A percentile compares a stretch with the other conserved stretches of the same genome.
phyloP scores from a whole-genome alignment of 2,329 filamentous ascomycete species.

The Amesomyces nigricolor region DNA sequence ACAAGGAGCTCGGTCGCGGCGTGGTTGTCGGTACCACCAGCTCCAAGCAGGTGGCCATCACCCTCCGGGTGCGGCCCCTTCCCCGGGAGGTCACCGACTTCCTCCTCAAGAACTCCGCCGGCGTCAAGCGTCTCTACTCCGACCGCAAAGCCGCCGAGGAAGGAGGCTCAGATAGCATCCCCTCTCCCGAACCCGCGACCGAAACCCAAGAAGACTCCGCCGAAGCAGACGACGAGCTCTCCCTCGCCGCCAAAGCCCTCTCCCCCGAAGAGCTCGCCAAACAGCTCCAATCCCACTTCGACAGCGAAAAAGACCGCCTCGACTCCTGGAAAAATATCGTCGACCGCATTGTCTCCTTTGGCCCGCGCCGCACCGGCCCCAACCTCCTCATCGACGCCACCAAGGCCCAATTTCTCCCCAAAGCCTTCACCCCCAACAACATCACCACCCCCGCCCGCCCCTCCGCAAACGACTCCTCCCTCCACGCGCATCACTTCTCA shows the following conservation, averaged over 20 bases:
- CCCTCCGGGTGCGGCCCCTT: constrained; percentile 71
- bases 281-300: constrained; percentile 63
- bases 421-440: constrained; percentile 52
- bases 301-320: constrained; percentile 59
- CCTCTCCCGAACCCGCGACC: constrained; percentile 22
- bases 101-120: constrained; percentile 69
- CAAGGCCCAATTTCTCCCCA: constrained; percentile 61
- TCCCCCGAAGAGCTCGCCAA: constrained; percentile 71
- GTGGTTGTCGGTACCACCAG: constrained; percentile 68
- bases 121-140: constrained; percentile 73
- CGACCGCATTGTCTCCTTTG: constrained; percentile 83
- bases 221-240: constrained; percentile 49
- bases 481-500: constrained; percentile 63
- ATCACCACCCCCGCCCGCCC: constrained; percentile 26
- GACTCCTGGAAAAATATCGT: constrained; percentile 73
- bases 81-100: constrained; percentile 78
- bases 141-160: constrained; percentile 55
- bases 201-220: constrained; percentile 39
- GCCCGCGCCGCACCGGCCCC: constrained; percentile 75
- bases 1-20: constrained; percentile 81
- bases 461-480: constrained; percentile 40
- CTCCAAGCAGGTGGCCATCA: constrained; percentile 79
- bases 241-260: constrained; percentile 53
- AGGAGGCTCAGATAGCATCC: not conserved
- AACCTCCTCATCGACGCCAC: constrained; percentile 88